Base-by-base conservation (phyloP, 75 land plant species). In the Ceratopteris richardii region DNA sequence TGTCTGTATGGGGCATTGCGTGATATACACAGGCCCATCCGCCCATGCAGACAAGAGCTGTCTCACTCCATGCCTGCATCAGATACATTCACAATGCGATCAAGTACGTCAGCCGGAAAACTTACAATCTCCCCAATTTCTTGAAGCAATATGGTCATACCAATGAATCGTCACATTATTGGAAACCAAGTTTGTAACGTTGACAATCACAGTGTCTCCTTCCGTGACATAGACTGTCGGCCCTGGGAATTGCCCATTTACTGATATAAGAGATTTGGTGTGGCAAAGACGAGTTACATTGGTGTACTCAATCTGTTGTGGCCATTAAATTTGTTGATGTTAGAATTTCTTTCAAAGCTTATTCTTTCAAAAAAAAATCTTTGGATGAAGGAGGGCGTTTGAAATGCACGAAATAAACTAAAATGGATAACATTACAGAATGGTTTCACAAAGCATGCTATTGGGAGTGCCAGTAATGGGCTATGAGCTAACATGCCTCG, bases 1-100 rank as follows among this genome's bases (percentile, higher is more conserved):
- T 0, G 69, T 67, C 55, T 80, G 58, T 54, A 80, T 75, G 23
- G 88, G 88, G 48, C 88, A 82, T 58, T 82, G 86, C 4, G 85
- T 82, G 9, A 82, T 57, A 64, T 75, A 78, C 2, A 79, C 72
- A 12, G 82, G 76, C 2, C 85, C 86, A 52, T 82, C 86, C 0
- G 70, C 71, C 86, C 86, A 82, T 44, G 66, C 72, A 21, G 82
- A 63, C 19, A 65, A 51, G 0, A 65, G 1, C 43, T 82, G 82
- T 18, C 66, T 61, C 1, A 82, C 50, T 11, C 86, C 86, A 68
- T 82, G 86, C 86, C 85, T 82, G 58, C 16, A 43, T 30, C 39
- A 29, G n/a, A n/a, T n/a, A n/a, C 16, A 54, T 14, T 21, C 26
- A 0, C 26, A 33, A 4, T 33, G 9, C 9, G 9, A 33, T 33